phyloP scores from a whole-genome alignment of 495 filamentous ascomycete genomes.

The Cercophora samala region DNA sequence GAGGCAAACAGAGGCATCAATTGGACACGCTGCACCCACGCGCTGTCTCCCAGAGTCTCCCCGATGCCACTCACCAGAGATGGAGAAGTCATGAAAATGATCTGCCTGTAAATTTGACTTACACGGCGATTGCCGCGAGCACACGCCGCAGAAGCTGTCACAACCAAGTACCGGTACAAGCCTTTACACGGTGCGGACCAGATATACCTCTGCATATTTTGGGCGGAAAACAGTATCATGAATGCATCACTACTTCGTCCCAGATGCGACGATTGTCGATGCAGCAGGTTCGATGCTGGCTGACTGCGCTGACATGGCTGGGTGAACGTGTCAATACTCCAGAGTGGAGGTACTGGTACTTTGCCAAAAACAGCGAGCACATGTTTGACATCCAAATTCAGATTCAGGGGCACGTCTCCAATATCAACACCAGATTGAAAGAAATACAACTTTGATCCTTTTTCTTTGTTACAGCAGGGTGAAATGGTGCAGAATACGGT shows the following conservation, averaged over 20 bases:
- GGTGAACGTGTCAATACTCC: conserved; percentile 6
- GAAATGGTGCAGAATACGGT: neutral
- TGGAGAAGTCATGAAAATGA: neutral
- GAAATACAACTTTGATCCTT: neutral
- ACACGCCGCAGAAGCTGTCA: neutral
- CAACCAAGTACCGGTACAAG: neutral
- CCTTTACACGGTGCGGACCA: conserved; percentile 6
- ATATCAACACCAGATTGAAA: conserved; percentile 10
- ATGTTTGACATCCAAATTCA: neutral
- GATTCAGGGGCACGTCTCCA: conserved; percentile 11
- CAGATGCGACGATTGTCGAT: neutral
- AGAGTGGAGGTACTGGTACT: conserved; percentile 24
- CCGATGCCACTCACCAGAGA: neutral
- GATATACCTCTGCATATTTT: neutral
- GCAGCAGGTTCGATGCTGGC: neutral
- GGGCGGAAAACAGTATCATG: neutral
- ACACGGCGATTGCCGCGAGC: conserved; percentile 13
- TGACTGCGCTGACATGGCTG: neutral
- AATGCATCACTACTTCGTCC: neutral
- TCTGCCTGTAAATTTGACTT: neutral
- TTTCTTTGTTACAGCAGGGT: neutral
- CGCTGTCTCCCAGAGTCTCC: neutral
- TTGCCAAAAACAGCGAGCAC: neutral
- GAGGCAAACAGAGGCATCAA: conserved; percentile 7
- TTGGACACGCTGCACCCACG: conserved; percentile 8